Conservation (phyloP, 2,329 filamentous ascomycete genomes). For the Xylariaceae sp. region DNA sequence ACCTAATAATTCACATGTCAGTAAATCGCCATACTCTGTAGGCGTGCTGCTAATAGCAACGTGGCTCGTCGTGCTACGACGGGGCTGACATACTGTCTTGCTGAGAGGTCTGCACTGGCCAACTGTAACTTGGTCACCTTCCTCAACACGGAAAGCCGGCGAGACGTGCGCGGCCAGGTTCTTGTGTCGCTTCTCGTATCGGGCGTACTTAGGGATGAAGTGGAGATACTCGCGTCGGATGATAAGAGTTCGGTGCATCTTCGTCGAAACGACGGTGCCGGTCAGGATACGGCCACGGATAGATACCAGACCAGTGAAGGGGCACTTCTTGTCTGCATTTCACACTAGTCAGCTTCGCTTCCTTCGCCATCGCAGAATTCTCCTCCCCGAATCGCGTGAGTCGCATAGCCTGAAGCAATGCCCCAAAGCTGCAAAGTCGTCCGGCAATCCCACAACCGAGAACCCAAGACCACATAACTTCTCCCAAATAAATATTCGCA, state of each 20-base stretch:
- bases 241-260: conserved; percentile 99
- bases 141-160: conserved; percentile 99
- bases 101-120: conserved; percentile 98
- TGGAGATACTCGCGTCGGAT: conserved; percentile 99
- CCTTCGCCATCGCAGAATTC: background rate
- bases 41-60: background rate
- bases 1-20: conserved; percentile 57
- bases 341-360: conserved; percentile 14
- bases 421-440: background rate
- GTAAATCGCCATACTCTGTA: background rate
- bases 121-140: conserved; percentile 98
- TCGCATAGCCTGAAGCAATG: background rate
- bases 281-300: conserved; percentile 99
- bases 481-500: conserved; percentile 3
- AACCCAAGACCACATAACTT: background rate
- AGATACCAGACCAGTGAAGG: conserved; percentile 97
- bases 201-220: conserved; percentile 99
- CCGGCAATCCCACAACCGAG: background rate
- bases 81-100: conserved; percentile 85
- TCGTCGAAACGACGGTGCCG: conserved; percentile 98
- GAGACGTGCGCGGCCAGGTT: conserved; percentile 99
- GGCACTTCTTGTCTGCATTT: conserved; percentile 98
- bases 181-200: conserved; percentile 99
- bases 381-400: background rate
- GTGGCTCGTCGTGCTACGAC: background rate